Evolutionary conservation across 768 basidiomycete genomes (phyloP), one percentile per base, ranked within the genome.

Genomic region (Sporobolomyces roseus): DNA sequence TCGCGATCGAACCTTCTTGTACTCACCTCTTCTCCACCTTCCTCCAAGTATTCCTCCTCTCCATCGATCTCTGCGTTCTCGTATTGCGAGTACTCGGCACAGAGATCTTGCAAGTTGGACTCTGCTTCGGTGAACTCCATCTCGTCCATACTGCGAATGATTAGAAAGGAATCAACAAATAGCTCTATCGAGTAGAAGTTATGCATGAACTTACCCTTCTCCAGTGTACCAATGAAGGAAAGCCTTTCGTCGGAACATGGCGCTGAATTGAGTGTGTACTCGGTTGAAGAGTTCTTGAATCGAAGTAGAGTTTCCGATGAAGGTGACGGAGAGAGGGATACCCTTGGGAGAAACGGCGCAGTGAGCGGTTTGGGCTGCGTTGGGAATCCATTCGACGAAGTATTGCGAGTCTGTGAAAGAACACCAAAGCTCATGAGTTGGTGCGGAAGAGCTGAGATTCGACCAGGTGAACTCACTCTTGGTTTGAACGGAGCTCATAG

Each of bases 231-330:
- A 74, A 59, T 71, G 65, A n/a, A 71, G 38, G 70, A 69, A 72
- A 21, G 63, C 68, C 83, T 97, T 97, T 79, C 94, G 85, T 75
- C 80, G 75, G 80, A 74, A 78, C 96, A 97, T 99, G 81, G 91
- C 91, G 70, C 91, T 90, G 86, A 99, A 98, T 80, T 97, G 93
- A 79, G 94, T 92, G 74, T 87, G 89, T 78, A 98, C 92, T 83
- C 94, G 93, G 84, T 93, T 92, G 90, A 98, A 97, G 74, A 98
- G 84, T 80, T 94, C 92, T 80, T 96, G 93, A 79, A 97, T 94
- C 66, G 90, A 89, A 41, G 93, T 97, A 48, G 90, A 92, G 84
- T 97, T 97, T 76, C 93, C 93, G 79, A 97, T 84, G 84, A 97
- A 98, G 32, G 93, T 97, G 63, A 91, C 92, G 17, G 91, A 43